A percentile compares a stretch with the other conserved stretches of the same genome.
These are phyloP conservation scores for Eucalyptus cloeziana DNA, from an alignment of 345 rosid species.

Conservation along the genomic window DNA sequence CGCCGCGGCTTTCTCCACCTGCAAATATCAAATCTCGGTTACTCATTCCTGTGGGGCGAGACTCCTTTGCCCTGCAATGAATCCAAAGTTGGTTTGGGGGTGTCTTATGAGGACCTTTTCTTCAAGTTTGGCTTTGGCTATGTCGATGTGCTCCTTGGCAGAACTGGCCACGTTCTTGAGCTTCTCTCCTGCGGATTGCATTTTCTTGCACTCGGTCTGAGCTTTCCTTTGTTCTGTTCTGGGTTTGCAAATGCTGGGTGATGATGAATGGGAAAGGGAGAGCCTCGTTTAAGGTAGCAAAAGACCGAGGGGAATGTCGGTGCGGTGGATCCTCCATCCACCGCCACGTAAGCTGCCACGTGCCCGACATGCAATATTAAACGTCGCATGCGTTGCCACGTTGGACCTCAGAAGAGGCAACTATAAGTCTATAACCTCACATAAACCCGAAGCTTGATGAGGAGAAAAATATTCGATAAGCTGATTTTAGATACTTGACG, in stretches of 20 bases:
- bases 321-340: not conserved
- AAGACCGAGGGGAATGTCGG: not conserved
- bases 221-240: not conserved
- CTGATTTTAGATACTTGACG: not conserved
- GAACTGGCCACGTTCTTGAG: conserved; percentile 53
- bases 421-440: not conserved
- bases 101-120: conserved; percentile 22
- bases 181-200: conserved; percentile 55
- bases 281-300: not conserved
- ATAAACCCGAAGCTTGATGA: not conserved
- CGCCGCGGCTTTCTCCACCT: conserved; percentile 41
- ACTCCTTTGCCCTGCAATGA: not conserved
- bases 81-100: not conserved
- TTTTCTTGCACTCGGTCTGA: not conserved
- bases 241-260: not conserved
- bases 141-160: conserved; percentile 44
- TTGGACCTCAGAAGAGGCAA: not conserved
- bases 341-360: not conserved
- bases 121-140: conserved; percentile 37
- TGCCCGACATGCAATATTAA: not conserved
- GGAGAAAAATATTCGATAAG: not conserved
- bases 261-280: not conserved
- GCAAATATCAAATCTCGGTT: not conserved
- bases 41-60: not conserved
- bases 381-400: not conserved